Conservation (phyloP, 345 rosid genomes). For the Eucalyptus erythrocorys region DNA sequence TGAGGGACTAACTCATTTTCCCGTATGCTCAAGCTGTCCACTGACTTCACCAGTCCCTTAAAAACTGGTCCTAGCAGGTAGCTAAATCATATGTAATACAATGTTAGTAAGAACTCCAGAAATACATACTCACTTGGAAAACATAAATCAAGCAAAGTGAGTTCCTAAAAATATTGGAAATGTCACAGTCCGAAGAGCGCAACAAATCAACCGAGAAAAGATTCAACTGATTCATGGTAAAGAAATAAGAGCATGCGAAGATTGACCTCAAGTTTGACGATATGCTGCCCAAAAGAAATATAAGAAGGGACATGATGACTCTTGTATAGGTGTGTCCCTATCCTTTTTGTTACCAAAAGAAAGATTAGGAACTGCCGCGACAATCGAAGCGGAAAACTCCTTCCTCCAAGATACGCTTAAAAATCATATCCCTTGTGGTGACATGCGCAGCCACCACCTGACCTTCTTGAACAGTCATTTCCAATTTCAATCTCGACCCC, state of each 20-base stretch:
- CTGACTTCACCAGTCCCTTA: constrained; percentile 85
- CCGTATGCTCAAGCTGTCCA: constrained; percentile 85
- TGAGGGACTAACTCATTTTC: constrained; percentile 50
- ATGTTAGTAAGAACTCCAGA: too few species aligned
- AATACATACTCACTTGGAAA: too few species aligned
- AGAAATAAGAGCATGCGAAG: not conserved
- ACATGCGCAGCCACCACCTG: constrained; percentile 10
- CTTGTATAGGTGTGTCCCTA: constrained; percentile 33
- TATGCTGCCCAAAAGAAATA: constrained; percentile 45
- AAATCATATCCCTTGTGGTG: constrained; percentile 39
- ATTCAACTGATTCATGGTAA: not conserved
- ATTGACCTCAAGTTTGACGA: constrained; percentile 53
- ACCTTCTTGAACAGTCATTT: constrained; percentile 24
- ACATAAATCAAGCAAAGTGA: too few species aligned
- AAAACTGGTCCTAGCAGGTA: too few species aligned
- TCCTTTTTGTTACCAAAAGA: constrained; percentile 41
- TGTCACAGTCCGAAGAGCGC: not conserved
- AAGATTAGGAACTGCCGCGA: constrained; percentile 49
- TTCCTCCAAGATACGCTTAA: constrained; percentile 46
- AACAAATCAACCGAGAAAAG: not conserved
- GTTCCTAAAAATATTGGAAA: too few species aligned
- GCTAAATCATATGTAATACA: too few species aligned
- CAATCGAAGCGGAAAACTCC: constrained; percentile 74
- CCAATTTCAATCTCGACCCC: constrained; percentile 1
- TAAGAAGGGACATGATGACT: constrained; percentile 28